phyloP scores from a whole-genome alignment of 2,329 filamentous ascomycete species.

The Neonectria neomacrospora region DNA sequence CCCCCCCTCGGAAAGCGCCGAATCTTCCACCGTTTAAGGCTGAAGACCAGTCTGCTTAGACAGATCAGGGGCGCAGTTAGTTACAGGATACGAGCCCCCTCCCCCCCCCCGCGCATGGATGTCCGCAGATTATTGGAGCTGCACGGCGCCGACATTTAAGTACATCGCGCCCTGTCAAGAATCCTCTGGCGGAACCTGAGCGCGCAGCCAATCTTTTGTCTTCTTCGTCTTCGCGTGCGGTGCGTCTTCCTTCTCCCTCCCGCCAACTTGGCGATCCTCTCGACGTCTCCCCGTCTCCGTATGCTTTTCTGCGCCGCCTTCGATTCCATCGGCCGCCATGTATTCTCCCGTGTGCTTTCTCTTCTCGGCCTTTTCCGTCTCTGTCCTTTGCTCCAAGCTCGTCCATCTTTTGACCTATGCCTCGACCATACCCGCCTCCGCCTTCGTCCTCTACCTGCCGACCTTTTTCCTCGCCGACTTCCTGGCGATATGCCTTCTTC shows the following conservation, averaged over 20 bases:
- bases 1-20: background rate
- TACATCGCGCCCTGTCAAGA: background rate
- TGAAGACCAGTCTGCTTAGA: background rate
- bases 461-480: slow-evolving; percentile 47
- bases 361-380: slow-evolving; percentile 46
- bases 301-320: too few relatives aligned
- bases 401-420: slow-evolving; percentile 45
- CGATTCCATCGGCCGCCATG: slow-evolving; percentile 12
- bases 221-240: background rate
- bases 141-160: background rate
- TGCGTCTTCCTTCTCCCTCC: background rate
- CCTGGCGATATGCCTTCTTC: slow-evolving; percentile 38
- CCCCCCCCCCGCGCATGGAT: background rate
- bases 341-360: slow-evolving; percentile 41
- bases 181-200: background rate
- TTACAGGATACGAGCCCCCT: background rate
- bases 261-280: background rate
- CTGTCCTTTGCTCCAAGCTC: slow-evolving; percentile 44
- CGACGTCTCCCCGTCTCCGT: background rate
- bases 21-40: background rate
- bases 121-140: background rate
- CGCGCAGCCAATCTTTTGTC: background rate
- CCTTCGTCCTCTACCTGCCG: slow-evolving; percentile 48
- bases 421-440: slow-evolving; percentile 39
- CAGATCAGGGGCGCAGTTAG: background rate